Evolutionary conservation across 306 rosid genomes (phyloP), one percentile per base, ranked within the genome.

Genomic region (Cucumis hystrix): DNA sequence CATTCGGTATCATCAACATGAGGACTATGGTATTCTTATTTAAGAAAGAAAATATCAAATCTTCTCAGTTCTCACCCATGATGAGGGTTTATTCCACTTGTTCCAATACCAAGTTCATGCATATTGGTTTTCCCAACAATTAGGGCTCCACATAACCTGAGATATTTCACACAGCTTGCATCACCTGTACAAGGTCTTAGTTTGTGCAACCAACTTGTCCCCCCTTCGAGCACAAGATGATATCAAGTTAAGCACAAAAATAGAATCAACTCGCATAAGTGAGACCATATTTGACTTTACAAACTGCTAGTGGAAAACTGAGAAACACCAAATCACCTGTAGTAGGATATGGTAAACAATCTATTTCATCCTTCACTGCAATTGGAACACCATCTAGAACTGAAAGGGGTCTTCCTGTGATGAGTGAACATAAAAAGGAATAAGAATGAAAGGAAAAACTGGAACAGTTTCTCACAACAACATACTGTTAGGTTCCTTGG

Each of bases 61-160:
- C 30, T 30, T 82, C 80, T 33, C 37, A 33, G 37, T 33, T 33
- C 37, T 74, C 87, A 94, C 98, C 97, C 98, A 40, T 94, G 89
- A 81, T 94, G 93, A 47, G 97, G 97, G 83, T 91, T 94, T 68
- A 90, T 94, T 58, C 98, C 98, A 82, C 97, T 28, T 74, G 98
- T 88, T 84, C 98, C 98, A 40, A 94, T 82, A 8, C 98, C 98
- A 82, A 94, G 95, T 84, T 94, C 98, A 84, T 94, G 98, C 98
- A 94, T 94, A 82, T 94, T 94, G 80, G 95, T 90, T 79, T 94
- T 94, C 49, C 98, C 98, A 66, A 94, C 94, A 57, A 94, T 87
- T 66, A 92, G 68, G 45, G 96, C 93, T 7, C 98, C 98, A 1
- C 97, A 92, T 63, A 60, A 79, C 78, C 95, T 83, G 65, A 92